Conservation (phyloP, 148 eudicot species). For the Euryodendron excelsum region DNA sequence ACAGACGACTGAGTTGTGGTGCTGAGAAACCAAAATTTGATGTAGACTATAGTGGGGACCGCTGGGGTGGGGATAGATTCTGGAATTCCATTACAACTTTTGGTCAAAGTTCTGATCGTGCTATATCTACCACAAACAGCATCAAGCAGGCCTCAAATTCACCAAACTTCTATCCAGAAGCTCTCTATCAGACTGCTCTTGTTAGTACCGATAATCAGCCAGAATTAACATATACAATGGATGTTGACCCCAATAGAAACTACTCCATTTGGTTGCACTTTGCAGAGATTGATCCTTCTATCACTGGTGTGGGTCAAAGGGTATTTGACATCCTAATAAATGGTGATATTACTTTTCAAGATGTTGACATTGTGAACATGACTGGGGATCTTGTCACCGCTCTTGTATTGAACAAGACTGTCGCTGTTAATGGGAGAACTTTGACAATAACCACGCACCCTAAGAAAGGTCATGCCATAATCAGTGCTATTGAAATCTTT, state of each 20-base stretch:
- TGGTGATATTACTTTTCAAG: conserved; percentile 59
- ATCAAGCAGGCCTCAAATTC: conserved; percentile 56
- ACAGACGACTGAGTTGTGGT: conserved; percentile 65
- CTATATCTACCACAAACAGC: conserved; percentile 41
- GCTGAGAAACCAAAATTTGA: conserved; percentile 64
- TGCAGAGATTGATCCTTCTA: conserved; percentile 86
- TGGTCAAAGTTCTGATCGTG: conserved; percentile 52
- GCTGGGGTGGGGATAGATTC: conserved; percentile 96
- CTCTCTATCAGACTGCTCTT: conserved; percentile 77
- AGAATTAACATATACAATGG: conserved; percentile 63
- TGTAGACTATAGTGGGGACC: conserved; percentile 69
- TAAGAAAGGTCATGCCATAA: conserved; percentile 60
- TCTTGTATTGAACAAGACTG: conserved; percentile 80
- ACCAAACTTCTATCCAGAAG: conserved; percentile 86
- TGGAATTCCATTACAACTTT: conserved; percentile 67
- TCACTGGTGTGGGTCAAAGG: conserved; percentile 70
- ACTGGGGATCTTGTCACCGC: conserved; percentile 67
- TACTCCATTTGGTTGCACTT: conserved; percentile 96
- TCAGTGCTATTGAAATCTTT: conserved; percentile 83
- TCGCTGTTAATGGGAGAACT: conserved; percentile 73
- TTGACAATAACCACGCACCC: conserved; percentile 67
- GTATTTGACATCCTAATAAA: conserved; percentile 79
- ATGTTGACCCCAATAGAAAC: conserved; percentile 86
- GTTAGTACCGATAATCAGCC: conserved; percentile 65
- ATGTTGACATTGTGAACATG: conserved; percentile 73